Base-by-base conservation (phyloP, 2,329 filamentous ascomycete species). In the Ascochyta fabae region DNA sequence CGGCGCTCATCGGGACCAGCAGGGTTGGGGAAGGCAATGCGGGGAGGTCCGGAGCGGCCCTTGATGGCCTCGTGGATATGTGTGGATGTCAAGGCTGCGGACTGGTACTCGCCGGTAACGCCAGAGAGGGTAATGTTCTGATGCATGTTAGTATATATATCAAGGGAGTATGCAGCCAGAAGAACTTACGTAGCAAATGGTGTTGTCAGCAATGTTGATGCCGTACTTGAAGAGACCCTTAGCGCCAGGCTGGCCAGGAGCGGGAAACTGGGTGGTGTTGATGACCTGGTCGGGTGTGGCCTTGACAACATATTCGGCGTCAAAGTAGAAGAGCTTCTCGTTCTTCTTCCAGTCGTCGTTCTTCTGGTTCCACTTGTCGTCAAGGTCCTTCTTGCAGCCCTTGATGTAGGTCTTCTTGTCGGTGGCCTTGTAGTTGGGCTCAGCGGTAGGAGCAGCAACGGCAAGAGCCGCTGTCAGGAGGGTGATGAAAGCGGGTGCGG, bases 211-310 rank as follows among this genome's bases (percentile, higher is more conserved):
- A 26, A 77, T 73, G 75, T 84, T 84, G 72, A 86, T 79, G 58
- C 81, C 82, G 62, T 80, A 82, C 64, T 80, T 79, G 77, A 80
- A 85, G 55, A 78, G 70, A 19, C 82, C 83, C 33, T 71, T 69
- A 35, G 80, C 77, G 31, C 80, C 79, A 35, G 72, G 63, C 12
- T 81, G 70, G 6, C 81, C 80, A 24, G 77, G 77, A 1, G 74
- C 67, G 4, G 67, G 60, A 48, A 72, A 76, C 8, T 62, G 59
- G 6, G 75, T 75, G 42, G 68, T 69, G 58, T 80, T 75, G 60
- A 83, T 78, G 54, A 84, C 81, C 61, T 84, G 74, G 38, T 81
- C 75, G 1, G 81, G 81, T 4, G 74, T 79, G 15, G 83, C 82
- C 39, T 76, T 67, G 53, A 84, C 71, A 36, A 75, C 62, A 73